Evolutionary conservation across 305 asterid genomes (phyloP).

Genomic region (Caryopteris hybrid): DNA sequence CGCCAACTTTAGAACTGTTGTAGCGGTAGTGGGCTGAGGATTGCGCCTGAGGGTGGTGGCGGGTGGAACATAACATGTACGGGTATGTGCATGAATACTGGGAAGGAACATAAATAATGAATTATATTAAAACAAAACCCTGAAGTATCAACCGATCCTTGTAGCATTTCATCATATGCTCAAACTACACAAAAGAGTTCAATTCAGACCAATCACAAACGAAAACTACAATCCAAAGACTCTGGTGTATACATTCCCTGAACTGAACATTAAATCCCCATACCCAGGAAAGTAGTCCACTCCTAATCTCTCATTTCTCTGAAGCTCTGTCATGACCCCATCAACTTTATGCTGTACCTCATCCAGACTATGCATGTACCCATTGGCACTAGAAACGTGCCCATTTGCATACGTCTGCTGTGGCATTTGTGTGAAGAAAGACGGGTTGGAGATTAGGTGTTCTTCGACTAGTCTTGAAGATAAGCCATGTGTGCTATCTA

Average conservation of each 20-base stretch:
- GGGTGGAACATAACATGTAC: too few species aligned
- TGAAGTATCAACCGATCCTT: slow-evolving; percentile 16
- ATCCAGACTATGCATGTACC: slow-evolving; percentile 37
- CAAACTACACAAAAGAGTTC: slow-evolving; percentile 25
- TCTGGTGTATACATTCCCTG: slow-evolving; percentile 67
- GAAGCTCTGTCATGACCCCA: slow-evolving; percentile 33
- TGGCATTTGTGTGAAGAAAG: slow-evolving; percentile 43
- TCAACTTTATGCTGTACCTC: slow-evolving; percentile 47
- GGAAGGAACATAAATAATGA: neutral
- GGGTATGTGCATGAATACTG: too few species aligned
- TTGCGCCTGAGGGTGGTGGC: too few species aligned
- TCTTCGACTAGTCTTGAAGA: slow-evolving; percentile 44
- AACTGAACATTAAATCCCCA: slow-evolving; percentile 58
- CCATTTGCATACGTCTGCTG: slow-evolving; percentile 49
- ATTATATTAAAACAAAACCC: neutral
- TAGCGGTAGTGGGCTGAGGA: too few species aligned
- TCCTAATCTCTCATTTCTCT: slow-evolving; percentile 61
- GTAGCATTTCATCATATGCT: slow-evolving; percentile 22
- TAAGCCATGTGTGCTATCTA: slow-evolving; percentile 35
- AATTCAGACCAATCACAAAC: slow-evolving; percentile 13
- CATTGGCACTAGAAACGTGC: slow-evolving; percentile 30
- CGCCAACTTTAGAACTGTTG: too few species aligned
- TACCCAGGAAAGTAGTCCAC: slow-evolving; percentile 51
- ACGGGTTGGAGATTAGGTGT: slow-evolving; percentile 33
- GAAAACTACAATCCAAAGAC: slow-evolving; percentile 65